Evolutionary conservation across 441 rosid species (phyloP).

Genomic region (Flueggea neowawraea): DNA sequence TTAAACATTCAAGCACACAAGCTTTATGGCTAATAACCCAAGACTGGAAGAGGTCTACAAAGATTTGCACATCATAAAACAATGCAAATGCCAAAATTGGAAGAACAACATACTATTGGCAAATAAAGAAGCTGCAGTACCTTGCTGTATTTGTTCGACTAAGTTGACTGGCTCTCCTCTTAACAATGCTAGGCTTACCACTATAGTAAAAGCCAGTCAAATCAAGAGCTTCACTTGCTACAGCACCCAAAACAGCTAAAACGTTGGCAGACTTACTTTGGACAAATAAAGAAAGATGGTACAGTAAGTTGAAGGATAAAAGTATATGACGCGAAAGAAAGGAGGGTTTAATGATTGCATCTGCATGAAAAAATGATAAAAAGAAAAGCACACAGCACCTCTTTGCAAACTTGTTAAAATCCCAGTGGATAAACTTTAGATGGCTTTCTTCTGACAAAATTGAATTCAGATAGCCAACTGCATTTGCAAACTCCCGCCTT

Average conservation of each 20-base stretch:
- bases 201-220: conserved; percentile 87
- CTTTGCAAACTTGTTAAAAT: conserved; percentile 98
- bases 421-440: conserved; percentile 95
- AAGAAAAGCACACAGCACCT: conserved; percentile 39
- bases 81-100: conserved; percentile 1
- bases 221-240: conserved; percentile 98
- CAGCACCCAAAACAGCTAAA: conserved; percentile 98
- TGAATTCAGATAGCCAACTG: conserved; percentile 93
- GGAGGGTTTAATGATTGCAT: conserved; percentile 1
- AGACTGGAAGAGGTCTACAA: neutral
- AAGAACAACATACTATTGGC: conserved; percentile 5
- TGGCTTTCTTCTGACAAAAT: conserved; percentile 77
- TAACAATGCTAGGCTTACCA: conserved; percentile 69
- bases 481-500: conserved; percentile 94
- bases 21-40: too few relatives aligned
- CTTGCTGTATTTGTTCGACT: conserved; percentile 61
- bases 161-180: conserved; percentile 58
- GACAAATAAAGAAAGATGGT: conserved; percentile 16
- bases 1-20: too few relatives aligned
- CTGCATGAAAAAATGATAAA: neutral
- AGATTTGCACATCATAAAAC: neutral
- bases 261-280: conserved; percentile 98
- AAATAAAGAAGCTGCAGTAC: conserved; percentile 31
- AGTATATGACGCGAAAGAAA: neutral
- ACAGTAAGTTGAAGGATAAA: conserved; percentile 17